Evolutionary conservation across 2,329 filamentous ascomycete genomes (phyloP).

Genomic region (Ceratocystis eucalypticola): DNA sequence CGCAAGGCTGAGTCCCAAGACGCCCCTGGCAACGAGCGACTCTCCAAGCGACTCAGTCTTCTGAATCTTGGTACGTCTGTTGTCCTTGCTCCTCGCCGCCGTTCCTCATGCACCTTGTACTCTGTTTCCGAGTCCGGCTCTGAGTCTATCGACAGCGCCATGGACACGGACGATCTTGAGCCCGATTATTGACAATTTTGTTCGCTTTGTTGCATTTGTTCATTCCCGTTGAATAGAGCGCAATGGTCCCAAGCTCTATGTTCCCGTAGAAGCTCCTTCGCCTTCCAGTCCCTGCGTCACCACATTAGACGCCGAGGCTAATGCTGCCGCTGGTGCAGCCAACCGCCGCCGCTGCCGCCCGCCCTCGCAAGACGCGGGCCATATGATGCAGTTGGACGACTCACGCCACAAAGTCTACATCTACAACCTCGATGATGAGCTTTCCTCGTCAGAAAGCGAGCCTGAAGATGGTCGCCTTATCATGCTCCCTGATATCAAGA

Average conservation of each 20-base stretch:
- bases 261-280: constrained; percentile 40
- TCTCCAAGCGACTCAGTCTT: constrained; percentile 71
- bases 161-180: constrained; percentile 22
- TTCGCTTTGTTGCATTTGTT: constrained; percentile 5
- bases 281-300: constrained; percentile 24
- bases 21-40: constrained; percentile 51
- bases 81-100: constrained; percentile 16
- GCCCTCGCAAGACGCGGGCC: constrained; percentile 23
- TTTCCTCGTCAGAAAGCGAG: constrained; percentile 47
- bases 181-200: constrained; percentile 17
- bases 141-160: constrained; percentile 15
- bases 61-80: constrained; percentile 59
- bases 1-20: constrained; percentile 29
- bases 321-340: constrained; percentile 19
- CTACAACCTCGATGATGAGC: constrained; percentile 76
- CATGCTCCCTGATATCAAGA: constrained; percentile 77
- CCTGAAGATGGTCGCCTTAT: constrained; percentile 47
- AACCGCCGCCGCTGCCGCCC: constrained; percentile 20
- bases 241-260: constrained; percentile 50
- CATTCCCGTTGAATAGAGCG: constrained; percentile 35
- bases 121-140: constrained; percentile 15
- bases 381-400: constrained; percentile 90
- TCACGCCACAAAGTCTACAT: constrained; percentile 82
- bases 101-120: constrained; percentile 13
- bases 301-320: neutral